Base-by-base conservation (phyloP, 768 basidiomycete genomes). In the Imleria badia region DNA sequence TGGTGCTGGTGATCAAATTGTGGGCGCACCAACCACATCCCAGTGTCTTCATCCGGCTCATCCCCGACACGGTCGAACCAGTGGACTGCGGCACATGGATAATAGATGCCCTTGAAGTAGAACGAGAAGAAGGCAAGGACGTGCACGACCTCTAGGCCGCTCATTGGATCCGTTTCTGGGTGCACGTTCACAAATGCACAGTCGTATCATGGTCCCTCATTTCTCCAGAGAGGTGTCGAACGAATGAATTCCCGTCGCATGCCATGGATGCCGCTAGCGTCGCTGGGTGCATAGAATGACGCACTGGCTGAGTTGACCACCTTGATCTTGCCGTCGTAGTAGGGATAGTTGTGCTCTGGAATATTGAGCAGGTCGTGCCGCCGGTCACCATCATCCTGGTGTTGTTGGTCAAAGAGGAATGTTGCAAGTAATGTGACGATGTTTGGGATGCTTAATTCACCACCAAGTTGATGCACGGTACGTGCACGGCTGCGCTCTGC, bases 21-120 rank as follows among this genome's bases (percentile, higher is more conserved):
- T 20, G 64, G 69, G 23, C 47, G 33, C 1, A 68, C 66, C 8
- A 66, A 45, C 70, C 70, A 73, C 64, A 72, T 65, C 0, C 70
- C 65, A 0, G 61, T 73, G 10, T 54, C 58, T 20, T 48, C 13
- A 48, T 70, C 64, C 2, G 70, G 69, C 1, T 34, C 20, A 13
- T 68, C 52, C 5, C 35, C 52, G 2, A 62, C 47, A 9, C 42
- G 35, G 26, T 57, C 40, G 13, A 67, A 67, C 65, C 68, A 72
- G 4, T 52, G 26, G 0, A 68, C 45, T 0, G 62, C 40, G 0
- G 66, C 64, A 41, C 68, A 71, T 1, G 60, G 53, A 29, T 60
- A 65, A 8, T 40, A 9, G 3, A 15, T 19, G 14, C 33, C 48
- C 12, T 23, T 13, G 22, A 30, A 30, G 2, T n/a, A 7, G 55